Conservation (phyloP, 1,139 yeast species). For the Blastobotrys ciferrii region DNA sequence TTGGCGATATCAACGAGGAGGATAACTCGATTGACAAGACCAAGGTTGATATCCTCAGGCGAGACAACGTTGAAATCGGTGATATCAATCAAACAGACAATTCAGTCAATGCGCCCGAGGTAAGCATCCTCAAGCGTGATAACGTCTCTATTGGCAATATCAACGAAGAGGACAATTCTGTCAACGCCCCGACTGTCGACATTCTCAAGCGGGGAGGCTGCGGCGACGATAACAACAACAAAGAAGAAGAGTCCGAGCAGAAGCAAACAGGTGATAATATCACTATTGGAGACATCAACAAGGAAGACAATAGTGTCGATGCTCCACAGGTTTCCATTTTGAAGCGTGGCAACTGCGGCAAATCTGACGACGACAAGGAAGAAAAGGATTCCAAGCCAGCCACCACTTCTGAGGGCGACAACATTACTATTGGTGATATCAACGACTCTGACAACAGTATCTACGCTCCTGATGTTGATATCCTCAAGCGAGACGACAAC, state of each 20-base stretch:
- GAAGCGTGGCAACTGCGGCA: background rate
- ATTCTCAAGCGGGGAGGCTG: slow-evolving; percentile 3
- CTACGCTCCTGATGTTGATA: slow-evolving; percentile 2
- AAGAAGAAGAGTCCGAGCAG: background rate
- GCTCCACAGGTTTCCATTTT: slow-evolving; percentile 1
- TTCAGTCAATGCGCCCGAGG: background rate
- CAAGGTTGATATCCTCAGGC: background rate
- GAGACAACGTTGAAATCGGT: background rate
- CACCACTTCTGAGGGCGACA: slow-evolving; percentile 1
- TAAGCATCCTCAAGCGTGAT: background rate
- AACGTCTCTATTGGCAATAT: slow-evolving; percentile 1
- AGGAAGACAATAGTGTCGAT: background rate
- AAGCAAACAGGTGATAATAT: background rate
- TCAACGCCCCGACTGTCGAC: slow-evolving; percentile 4
- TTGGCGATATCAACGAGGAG: background rate
- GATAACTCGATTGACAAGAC: background rate
- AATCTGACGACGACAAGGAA: background rate
- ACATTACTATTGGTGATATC: slow-evolving; percentile 2
- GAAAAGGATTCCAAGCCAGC: background rate
- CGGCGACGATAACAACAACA: too few species aligned
- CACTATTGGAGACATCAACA: background rate
- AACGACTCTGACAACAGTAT: slow-evolving; percentile 2
- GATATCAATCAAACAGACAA: background rate
- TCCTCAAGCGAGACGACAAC: slow-evolving; percentile 1
- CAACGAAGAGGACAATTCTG: slow-evolving; percentile 1